These are phyloP conservation scores for Hyaloperonospora arabidopsidis DNA, from an alignment of 352 stramenopile genomes.

Conservation along the genomic window DNA sequence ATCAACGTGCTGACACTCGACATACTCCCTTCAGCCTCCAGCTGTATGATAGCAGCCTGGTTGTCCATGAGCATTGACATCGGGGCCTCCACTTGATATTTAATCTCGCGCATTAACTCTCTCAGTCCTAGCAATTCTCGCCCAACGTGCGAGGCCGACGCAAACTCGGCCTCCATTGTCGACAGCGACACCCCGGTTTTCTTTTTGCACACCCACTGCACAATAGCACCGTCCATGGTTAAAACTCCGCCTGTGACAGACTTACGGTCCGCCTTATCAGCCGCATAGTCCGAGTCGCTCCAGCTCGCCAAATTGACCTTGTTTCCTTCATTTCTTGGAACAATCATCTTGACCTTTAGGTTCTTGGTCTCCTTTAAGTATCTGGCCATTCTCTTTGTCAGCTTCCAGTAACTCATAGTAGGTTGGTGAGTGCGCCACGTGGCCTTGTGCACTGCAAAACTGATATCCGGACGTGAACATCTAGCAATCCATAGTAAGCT, in stretches of 20 bases:
- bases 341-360: not conserved
- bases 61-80: not conserved
- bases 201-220: conserved; percentile 7
- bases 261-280: not conserved
- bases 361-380: conserved; percentile 3
- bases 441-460: not conserved
- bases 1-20: not conserved
- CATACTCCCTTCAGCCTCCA: not conserved
- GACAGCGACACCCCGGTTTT: not conserved
- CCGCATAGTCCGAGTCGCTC: not conserved
- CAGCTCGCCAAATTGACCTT: not conserved
- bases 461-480: conserved; percentile 9
- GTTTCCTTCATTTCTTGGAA: not conserved
- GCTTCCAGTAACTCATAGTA: not conserved
- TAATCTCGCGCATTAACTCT: not conserved
- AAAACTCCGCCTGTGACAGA: not conserved
- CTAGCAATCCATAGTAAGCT: conserved; percentile 24
- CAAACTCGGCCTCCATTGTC: not conserved
- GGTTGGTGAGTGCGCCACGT: not conserved
- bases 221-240: conserved; percentile 1
- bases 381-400: not conserved
- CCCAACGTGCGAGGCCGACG: too few species aligned
- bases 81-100: conserved; percentile 1
- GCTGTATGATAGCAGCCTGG: not conserved
- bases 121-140: not conserved